Base-by-base conservation (phyloP, 2,329 filamentous ascomycete species). In the Xylaria sp. region DNA sequence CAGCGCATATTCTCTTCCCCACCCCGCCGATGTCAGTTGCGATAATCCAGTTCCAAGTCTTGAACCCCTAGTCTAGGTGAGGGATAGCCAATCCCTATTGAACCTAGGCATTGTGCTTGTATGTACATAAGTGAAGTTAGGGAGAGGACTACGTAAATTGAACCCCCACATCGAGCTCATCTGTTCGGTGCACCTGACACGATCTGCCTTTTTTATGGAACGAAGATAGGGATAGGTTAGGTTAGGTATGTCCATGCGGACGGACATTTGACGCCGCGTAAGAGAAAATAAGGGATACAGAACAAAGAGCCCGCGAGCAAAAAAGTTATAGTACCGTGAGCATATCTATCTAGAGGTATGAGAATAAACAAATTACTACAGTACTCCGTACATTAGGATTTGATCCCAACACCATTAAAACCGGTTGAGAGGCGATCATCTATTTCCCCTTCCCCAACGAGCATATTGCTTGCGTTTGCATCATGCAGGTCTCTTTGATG, bases 101-200 rank as follows among this genome's bases (percentile, higher is more conserved):
- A 50, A 59, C n/a, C 54, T 28, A 59, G 37, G 44, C 48, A 37
- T 39, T 39, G 51, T 48, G 15, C 23, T 58, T 58, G 23, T 15
- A n/a, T n/a, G n/a, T n/a, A n/a, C n/a, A n/a, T n/a, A 58, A 58
- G 62, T 28, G n/a, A 31, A 25, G 28, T n/a, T 56, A 65, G 34
- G 55, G 34, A 37, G 63, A 2, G n/a, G n/a, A 28, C 20, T 10
- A 25, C 23, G 23, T 28, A 28, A 28, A 28, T 25, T 37, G 52
- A 56, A 52, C 67, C 67, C 67, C 67, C 63, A 66, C 63, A 34
- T 44, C 25, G n/a, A 46, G 34, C 58, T 66, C 54, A 64, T 59
- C 62, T 34, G 52, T 48, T 58, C 50, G 50, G 58, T 51, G 52
- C 67, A 69, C 63, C 67, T 69, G 67, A 69, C 67, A n/a, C 28